phyloP scores from a whole-genome alignment of 768 basidiomycete genomes.

The Galerina marginata region DNA sequence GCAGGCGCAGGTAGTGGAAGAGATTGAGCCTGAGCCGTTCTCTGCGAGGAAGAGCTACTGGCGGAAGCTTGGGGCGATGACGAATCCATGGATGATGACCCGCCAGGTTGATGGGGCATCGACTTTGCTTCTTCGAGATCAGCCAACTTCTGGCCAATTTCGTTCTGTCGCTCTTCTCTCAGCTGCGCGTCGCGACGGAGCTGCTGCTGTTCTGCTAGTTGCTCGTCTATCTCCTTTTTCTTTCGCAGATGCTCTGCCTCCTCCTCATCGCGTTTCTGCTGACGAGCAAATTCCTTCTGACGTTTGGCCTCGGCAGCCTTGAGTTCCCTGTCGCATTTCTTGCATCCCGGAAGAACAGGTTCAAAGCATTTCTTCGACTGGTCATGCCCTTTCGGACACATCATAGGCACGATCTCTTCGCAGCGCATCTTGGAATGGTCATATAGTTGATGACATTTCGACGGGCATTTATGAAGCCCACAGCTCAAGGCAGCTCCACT shows the following conservation, averaged over 20 bases:
- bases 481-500: constrained; percentile 58
- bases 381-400: constrained; percentile 53
- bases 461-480: constrained; percentile 57
- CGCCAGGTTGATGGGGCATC: background rate
- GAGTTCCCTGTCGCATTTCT: constrained; percentile 50
- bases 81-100: background rate
- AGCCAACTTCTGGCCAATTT: constrained; percentile 46
- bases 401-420: constrained; percentile 34
- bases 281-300: constrained; percentile 42
- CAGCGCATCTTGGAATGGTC: constrained; percentile 64
- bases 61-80: background rate
- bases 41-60: background rate
- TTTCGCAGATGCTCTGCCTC: constrained; percentile 44
- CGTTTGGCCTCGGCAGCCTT: constrained; percentile 48
- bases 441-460: constrained; percentile 62
- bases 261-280: constrained; percentile 52
- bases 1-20: background rate
- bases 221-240: constrained; percentile 49
- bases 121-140: constrained; percentile 41
- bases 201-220: constrained; percentile 41
- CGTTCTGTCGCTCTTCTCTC: constrained; percentile 38
- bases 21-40: background rate
- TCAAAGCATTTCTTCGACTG: constrained; percentile 50
- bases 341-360: constrained; percentile 41
- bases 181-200: constrained; percentile 40